Evolutionary conservation across 768 basidiomycete species (phyloP).

Genomic region (Mycena galericulata): DNA sequence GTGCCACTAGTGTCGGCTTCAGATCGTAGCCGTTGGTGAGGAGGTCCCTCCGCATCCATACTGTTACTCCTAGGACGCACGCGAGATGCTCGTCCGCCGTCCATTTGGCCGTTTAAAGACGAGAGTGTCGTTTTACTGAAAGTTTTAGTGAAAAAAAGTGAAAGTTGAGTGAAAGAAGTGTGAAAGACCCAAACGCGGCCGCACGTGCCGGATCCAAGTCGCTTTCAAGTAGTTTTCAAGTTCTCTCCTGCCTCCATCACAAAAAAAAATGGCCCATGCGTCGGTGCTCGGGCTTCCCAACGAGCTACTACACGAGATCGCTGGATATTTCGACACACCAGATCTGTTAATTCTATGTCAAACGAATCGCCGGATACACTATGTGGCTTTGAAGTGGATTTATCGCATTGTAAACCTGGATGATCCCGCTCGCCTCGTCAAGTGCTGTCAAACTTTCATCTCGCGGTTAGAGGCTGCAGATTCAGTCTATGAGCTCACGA

Average conservation of each 20-base stretch:
- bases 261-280: too few species aligned
- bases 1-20: neutral
- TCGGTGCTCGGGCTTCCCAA: neutral
- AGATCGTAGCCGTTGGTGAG: neutral
- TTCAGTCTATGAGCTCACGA: neutral
- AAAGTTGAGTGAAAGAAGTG: too few species aligned
- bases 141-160: too few species aligned
- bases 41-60: neutral
- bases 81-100: neutral
- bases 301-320: conserved; percentile 5
- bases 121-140: too few species aligned
- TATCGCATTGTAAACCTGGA: conserved; percentile 8
- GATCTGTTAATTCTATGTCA: conserved; percentile 9
- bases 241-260: neutral
- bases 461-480: neutral
- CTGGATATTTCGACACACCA: neutral
- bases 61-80: conserved; percentile 1
- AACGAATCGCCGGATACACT: conserved; percentile 8
- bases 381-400: neutral
- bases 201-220: too few species aligned
- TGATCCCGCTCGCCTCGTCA: neutral
- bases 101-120: neutral
- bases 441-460: conserved; percentile 4
- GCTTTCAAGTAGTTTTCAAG: too few species aligned
- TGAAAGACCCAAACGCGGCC: too few species aligned